Conservation (phyloP, 1,139 yeast genomes). For the Blastobotrys aristatus region DNA sequence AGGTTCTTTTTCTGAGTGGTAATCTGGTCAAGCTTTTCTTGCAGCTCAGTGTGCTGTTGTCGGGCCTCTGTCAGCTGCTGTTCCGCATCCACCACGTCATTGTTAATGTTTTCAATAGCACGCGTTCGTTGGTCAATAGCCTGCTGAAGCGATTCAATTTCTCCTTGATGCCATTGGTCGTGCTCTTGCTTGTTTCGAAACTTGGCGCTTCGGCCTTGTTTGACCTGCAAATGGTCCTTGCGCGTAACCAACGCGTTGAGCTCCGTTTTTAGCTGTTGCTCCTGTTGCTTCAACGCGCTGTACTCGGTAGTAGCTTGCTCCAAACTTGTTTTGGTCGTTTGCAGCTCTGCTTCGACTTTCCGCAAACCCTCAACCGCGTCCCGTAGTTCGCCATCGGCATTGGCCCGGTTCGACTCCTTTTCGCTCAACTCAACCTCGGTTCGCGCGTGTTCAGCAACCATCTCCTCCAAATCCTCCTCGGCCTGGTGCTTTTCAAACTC, state of each 20-base stretch:
- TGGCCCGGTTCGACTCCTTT: slow-evolving; percentile 20
- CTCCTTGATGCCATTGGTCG: slow-evolving; percentile 58
- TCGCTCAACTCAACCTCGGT: slow-evolving; percentile 32
- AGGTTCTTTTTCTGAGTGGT: slow-evolving; percentile 29
- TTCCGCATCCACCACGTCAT: slow-evolving; percentile 27
- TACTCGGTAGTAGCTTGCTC: slow-evolving; percentile 17
- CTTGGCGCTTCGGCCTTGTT: slow-evolving; percentile 65
- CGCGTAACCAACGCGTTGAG: slow-evolving; percentile 45
- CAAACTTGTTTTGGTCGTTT: slow-evolving; percentile 16
- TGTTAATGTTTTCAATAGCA: slow-evolving; percentile 15
- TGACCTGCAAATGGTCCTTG: slow-evolving; percentile 64
- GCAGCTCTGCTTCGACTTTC: slow-evolving; percentile 34
- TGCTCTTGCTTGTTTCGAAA: slow-evolving; percentile 56
- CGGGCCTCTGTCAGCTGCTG: slow-evolving; percentile 17
- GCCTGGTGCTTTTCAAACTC: slow-evolving; percentile 43
- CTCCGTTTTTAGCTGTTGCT: slow-evolving; percentile 39
- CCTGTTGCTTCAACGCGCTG: slow-evolving; percentile 39
- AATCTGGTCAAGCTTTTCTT: slow-evolving; percentile 32
- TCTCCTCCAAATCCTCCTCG: slow-evolving; percentile 44
- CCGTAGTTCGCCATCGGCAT: slow-evolving; percentile 3
- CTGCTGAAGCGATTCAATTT: slow-evolving; percentile 41
- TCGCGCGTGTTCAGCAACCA: slow-evolving; percentile 34
- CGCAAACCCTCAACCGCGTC: slow-evolving; percentile 36
- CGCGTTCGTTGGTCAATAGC: slow-evolving; percentile 32
- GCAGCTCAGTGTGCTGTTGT: slow-evolving; percentile 23